These are phyloP conservation scores for Grammothele lineata DNA, from an alignment of 768 basidiomycete species.

Conservation along the genomic window DNA sequence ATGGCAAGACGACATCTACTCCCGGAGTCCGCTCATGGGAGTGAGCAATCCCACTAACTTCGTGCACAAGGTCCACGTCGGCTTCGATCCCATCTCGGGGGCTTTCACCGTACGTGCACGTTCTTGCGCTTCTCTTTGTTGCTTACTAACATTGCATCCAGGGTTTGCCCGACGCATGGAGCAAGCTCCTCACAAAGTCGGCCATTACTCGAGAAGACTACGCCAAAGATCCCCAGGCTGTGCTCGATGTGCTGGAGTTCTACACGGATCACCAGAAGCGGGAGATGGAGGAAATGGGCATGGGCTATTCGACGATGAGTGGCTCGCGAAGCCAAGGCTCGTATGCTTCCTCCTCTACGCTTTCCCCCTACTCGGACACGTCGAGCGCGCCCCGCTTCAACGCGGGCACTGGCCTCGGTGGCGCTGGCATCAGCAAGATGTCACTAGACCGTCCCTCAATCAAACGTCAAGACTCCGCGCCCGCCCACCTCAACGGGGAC, in stretches of 20 bases:
- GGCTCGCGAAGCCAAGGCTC: slow-evolving; percentile 31
- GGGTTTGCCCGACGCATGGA: slow-evolving; percentile 99
- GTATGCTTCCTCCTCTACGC: slow-evolving; percentile 20
- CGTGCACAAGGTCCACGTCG: slow-evolving; percentile 97
- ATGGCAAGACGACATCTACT: slow-evolving; percentile 97
- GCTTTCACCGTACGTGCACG: slow-evolving; percentile 85
- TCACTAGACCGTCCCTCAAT: slow-evolving; percentile 33
- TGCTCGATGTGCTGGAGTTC: slow-evolving; percentile 96
- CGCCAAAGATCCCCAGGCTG: slow-evolving; percentile 93
- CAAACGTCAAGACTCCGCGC: slow-evolving; percentile 45
- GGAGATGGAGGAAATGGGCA: slow-evolving; percentile 68
- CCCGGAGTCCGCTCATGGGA: slow-evolving; percentile 87
- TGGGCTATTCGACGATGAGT: slow-evolving; percentile 27
- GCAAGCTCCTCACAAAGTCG: slow-evolving; percentile 91
- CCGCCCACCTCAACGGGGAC: slow-evolving; percentile 31
- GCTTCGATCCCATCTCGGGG: slow-evolving; percentile 90
- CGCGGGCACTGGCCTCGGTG: slow-evolving; percentile 89
- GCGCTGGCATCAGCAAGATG: slow-evolving; percentile 43
- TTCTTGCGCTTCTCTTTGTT: no score
- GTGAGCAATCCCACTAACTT: slow-evolving; percentile 96
- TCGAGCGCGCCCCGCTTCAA: slow-evolving; percentile 72
- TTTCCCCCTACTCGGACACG: slow-evolving; percentile 30
- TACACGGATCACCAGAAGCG: slow-evolving; percentile 97
- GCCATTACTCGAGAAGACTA: slow-evolving; percentile 99
- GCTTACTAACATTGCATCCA: slow-evolving; percentile 24